Conservation (phyloP, 768 basidiomycete genomes). For the Russula sp. region DNA sequence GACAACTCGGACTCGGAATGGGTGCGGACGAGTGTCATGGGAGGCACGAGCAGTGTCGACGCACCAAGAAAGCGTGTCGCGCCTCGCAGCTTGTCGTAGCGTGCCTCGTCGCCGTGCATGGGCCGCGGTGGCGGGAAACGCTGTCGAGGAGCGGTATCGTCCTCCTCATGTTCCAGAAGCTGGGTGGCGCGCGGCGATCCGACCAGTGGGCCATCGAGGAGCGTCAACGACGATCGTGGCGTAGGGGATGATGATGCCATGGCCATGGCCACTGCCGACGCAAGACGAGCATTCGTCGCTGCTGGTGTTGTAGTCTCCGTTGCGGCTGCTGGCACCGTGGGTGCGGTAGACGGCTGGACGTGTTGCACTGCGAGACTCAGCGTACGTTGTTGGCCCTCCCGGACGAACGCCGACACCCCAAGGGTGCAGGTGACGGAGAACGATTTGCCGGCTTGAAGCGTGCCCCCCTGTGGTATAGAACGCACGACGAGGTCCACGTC, state of each 20-base stretch:
- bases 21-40: slow-evolving; percentile 35
- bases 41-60: slow-evolving; percentile 49
- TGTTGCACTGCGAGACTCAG: slow-evolving; percentile 65
- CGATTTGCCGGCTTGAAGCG: slow-evolving; percentile 51
- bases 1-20: slow-evolving; percentile 31
- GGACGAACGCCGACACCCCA: slow-evolving; percentile 48
- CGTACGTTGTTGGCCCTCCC: slow-evolving; percentile 41
- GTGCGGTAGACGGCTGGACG: slow-evolving; percentile 43
- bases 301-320: neutral
- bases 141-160: neutral
- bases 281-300: slow-evolving; percentile 7
- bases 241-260: slow-evolving; percentile 16
- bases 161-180: slow-evolving; percentile 2
- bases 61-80: slow-evolving; percentile 43
- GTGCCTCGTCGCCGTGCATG: slow-evolving; percentile 19
- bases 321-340: neutral
- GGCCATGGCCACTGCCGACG: neutral
- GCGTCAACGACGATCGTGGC: neutral
- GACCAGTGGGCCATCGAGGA: slow-evolving; percentile 23
- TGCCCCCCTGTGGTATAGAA: slow-evolving; percentile 45
- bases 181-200: slow-evolving; percentile 23
- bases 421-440: slow-evolving; percentile 58
- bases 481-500: slow-evolving; percentile 58
- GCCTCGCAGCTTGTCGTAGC: slow-evolving; percentile 19
- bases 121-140: slow-evolving; percentile 23